Conservation (phyloP, 1,284 basidiomycete genomes). For the Omphalotus olearius region DNA sequence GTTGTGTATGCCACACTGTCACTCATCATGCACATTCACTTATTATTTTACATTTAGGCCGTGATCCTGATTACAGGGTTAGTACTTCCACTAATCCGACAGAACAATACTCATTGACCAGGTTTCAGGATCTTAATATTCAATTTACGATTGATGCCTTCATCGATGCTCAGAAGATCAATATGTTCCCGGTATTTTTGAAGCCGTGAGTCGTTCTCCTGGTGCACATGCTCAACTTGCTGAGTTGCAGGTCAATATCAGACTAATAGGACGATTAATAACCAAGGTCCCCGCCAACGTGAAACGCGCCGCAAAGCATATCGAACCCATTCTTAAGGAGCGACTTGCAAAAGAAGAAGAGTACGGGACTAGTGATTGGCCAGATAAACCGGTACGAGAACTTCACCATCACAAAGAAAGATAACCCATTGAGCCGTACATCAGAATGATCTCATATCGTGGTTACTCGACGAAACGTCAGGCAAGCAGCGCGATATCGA, state of each 20-base stretch:
- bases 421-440: not conserved
- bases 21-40: too few relatives aligned
- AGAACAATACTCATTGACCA: not conserved
- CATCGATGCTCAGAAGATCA: not conserved
- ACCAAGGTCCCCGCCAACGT: conserved; percentile 2
- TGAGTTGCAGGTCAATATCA: not conserved
- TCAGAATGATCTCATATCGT: conserved; percentile 12
- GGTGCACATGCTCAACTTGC: not conserved
- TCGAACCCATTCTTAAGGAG: conserved; percentile 16
- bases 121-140: conserved; percentile 7
- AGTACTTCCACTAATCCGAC: not conserved
- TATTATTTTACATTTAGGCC: too few relatives aligned
- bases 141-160: conserved; percentile 9
- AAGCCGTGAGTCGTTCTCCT: conserved; percentile 6
- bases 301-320: conserved; percentile 15
- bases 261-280: not conserved
- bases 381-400: conserved; percentile 9
- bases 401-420: not conserved
- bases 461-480: conserved; percentile 5
- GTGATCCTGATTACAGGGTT: conserved; percentile 3
- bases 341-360: conserved; percentile 8
- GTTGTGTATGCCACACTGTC: conserved; percentile 17
- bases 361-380: conserved; percentile 11
- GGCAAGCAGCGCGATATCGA: not conserved
- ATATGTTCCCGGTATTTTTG: conserved; percentile 5